Evolutionary conservation across 352 stramenopile species (phyloP).

Genomic region (Pythium apleroticum): DNA sequence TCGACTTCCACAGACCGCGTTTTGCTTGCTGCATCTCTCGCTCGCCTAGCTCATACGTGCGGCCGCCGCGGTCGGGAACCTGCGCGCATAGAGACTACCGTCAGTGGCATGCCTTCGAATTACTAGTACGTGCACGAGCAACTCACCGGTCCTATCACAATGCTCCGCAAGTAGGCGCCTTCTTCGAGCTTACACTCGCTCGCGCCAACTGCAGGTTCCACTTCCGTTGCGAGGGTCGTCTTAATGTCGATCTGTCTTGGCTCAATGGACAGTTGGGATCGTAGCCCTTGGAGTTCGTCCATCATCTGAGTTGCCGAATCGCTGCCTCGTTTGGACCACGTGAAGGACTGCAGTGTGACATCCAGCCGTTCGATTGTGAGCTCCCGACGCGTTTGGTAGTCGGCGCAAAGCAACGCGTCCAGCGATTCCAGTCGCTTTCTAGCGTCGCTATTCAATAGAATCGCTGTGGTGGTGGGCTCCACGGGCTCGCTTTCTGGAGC

Average conservation of each 20-base stretch:
- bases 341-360: conserved; percentile 1
- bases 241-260: not conserved
- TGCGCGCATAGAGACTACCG: not conserved
- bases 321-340: not conserved
- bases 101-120: too few species aligned
- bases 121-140: not conserved
- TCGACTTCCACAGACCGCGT: not conserved
- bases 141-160: not conserved
- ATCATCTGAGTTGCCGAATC: not conserved
- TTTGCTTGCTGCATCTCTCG: conserved; percentile 3
- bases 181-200: not conserved
- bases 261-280: not conserved
- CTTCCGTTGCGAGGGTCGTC: not conserved
- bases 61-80: not conserved
- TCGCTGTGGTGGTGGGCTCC: not conserved
- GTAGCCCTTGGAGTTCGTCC: not conserved
- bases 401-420: not conserved
- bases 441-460: not conserved
- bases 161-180: not conserved
- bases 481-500: not conserved
- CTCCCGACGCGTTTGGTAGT: not conserved
- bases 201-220: not conserved
- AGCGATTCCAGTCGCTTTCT: not conserved
- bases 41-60: not conserved
- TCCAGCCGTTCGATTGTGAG: not conserved